phyloP scores from a whole-genome alignment of 768 basidiomycete genomes.

The Suillus luteus region DNA sequence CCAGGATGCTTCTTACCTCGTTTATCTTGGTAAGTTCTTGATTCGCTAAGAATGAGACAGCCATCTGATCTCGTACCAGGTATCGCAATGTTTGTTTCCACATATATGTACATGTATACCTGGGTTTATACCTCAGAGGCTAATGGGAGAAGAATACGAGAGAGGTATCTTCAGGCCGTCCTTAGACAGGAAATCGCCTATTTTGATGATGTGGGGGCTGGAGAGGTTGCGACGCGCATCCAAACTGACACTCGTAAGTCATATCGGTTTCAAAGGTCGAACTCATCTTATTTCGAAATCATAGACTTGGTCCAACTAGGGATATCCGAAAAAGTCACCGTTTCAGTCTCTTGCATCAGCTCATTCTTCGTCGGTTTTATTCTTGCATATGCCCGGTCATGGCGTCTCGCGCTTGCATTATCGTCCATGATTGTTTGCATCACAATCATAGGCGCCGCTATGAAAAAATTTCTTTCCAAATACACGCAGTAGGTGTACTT shows the following conservation, averaged over 20 bases:
- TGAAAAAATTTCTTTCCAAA: conserved; percentile 37
- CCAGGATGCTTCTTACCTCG: conserved; percentile 39
- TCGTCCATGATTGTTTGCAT: conserved; percentile 54
- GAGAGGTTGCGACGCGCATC: conserved; percentile 61
- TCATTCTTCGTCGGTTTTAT: conserved; percentile 54
- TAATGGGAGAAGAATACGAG: conserved; percentile 50
- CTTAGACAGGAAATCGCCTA: conserved; percentile 56
- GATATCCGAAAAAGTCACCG: conserved; percentile 52
- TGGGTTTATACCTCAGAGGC: conserved; percentile 45
- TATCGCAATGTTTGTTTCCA: conserved; percentile 46
- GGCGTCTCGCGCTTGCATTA: conserved; percentile 53
- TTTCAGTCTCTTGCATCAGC: conserved; percentile 37
- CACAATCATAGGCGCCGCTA: conserved; percentile 42
- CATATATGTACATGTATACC: conserved; percentile 42
- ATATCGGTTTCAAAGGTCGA: neutral
- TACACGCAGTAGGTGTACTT: conserved; percentile 29
- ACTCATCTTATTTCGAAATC: neutral
- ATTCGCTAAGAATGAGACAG: neutral
- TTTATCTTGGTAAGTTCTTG: conserved; percentile 39
- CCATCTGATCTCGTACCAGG: conserved; percentile 29
- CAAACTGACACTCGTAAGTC: conserved; percentile 19
- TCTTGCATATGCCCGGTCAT: conserved; percentile 37
- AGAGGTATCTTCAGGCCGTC: conserved; percentile 48
- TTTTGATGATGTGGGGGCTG: conserved; percentile 47
- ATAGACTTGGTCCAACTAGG: conserved; percentile 52